A percentile compares a stretch with the other conserved stretches of the same genome.
Conservation (phyloP, 2,329 filamentous ascomycete genomes). For the Epichloe elymi region DNA sequence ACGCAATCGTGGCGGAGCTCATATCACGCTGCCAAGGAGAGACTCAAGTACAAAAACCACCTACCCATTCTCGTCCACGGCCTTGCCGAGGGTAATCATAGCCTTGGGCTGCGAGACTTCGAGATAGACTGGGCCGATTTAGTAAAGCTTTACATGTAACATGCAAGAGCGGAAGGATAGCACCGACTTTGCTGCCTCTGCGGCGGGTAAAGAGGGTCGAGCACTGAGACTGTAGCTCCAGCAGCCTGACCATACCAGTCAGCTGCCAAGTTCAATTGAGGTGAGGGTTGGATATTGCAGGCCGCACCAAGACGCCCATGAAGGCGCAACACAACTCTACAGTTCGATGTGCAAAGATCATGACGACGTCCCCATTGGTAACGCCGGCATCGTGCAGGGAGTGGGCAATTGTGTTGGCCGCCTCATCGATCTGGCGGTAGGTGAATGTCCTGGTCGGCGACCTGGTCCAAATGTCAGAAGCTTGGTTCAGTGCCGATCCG, state of each 20-base stretch:
- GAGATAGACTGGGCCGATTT: constrained; percentile 42
- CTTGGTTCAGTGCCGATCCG: not conserved
- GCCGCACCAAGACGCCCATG: constrained; percentile 51
- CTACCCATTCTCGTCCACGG: constrained; percentile 31
- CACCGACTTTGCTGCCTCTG: constrained; percentile 12
- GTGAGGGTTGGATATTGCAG: not conserved
- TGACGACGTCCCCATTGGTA: constrained; percentile 73
- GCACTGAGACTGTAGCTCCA: constrained; percentile 49
- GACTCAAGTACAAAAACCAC: no score
- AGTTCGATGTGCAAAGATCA: constrained; percentile 74
- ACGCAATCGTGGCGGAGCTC: no score
- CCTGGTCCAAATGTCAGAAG: not conserved
- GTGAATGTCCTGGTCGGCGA: constrained; percentile 54
- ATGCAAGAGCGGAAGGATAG: not conserved
- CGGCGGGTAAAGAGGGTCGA: constrained; percentile 49
- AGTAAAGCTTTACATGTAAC: not conserved
- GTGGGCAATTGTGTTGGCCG: constrained; percentile 67
- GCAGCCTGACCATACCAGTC: constrained; percentile 24
- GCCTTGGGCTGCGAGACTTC: constrained; percentile 65
- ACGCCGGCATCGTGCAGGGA: constrained; percentile 63
- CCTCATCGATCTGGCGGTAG: constrained; percentile 77
- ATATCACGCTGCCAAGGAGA: no score
- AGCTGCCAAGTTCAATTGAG: not conserved
- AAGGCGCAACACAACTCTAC: constrained; percentile 55
- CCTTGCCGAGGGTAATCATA: constrained; percentile 54